Conservation (phyloP, 2,329 filamentous ascomycete genomes). For the Colletotrichum lindemuthianum region DNA sequence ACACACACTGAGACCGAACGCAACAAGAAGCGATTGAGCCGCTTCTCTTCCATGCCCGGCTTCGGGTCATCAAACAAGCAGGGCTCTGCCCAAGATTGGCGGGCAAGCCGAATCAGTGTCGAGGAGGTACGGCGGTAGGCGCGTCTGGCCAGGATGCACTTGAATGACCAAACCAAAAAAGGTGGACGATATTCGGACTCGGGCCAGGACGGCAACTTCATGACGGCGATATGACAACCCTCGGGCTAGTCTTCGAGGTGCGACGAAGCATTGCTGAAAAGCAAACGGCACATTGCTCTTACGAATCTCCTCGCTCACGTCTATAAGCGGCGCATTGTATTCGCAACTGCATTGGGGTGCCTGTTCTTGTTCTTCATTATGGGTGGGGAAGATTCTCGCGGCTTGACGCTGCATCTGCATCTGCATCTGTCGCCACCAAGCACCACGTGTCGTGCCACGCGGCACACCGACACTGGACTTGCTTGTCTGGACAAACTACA, state of each 20-base stretch:
- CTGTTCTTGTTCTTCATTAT: slow-evolving; percentile 7
- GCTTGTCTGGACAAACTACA: slow-evolving; percentile 28
- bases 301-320: slow-evolving; percentile 26
- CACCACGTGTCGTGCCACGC: slow-evolving; percentile 11
- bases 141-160: background rate
- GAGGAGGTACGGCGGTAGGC: slow-evolving; percentile 35
- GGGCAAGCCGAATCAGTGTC: slow-evolving; percentile 46
- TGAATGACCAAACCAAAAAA: background rate
- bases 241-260: slow-evolving; percentile 30
- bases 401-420: slow-evolving; percentile 6
- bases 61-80: slow-evolving; percentile 57
- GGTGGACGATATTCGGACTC: slow-evolving; percentile 10
- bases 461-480: slow-evolving; percentile 8
- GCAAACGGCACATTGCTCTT: slow-evolving; percentile 32
- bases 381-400: background rate
- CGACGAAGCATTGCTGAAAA: slow-evolving; percentile 23
- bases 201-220: slow-evolving; percentile 23
- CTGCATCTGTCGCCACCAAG: slow-evolving; percentile 3
- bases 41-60: slow-evolving; percentile 66
- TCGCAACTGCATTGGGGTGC: slow-evolving; percentile 28
- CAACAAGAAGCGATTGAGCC: slow-evolving; percentile 61
- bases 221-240: slow-evolving; percentile 31
- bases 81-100: slow-evolving; percentile 52
- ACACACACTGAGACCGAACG: slow-evolving; percentile 39
- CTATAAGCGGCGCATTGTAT: slow-evolving; percentile 25